These are phyloP conservation scores for Lachancea fermentati DNA, from an alignment of 805 yeast genomes.

Conservation along the genomic window DNA sequence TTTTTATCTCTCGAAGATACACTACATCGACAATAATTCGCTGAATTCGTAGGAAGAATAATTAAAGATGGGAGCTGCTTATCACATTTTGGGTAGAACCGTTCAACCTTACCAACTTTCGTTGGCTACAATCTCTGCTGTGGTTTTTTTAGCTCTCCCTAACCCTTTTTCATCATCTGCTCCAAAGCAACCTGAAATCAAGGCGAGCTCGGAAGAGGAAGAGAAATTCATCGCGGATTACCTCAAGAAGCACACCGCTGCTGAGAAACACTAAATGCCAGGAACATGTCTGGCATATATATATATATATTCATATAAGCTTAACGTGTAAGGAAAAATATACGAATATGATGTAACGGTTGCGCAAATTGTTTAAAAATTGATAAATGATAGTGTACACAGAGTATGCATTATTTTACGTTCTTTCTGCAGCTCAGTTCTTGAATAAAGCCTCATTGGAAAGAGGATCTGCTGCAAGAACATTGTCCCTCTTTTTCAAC, in stretches of 20 bases:
- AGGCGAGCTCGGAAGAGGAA: constrained; percentile 81
- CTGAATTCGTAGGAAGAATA: neutral
- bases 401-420: neutral
- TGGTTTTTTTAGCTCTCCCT: constrained; percentile 58
- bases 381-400: neutral
- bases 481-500: constrained; percentile 67
- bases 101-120: constrained; percentile 62
- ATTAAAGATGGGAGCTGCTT: constrained; percentile 66
- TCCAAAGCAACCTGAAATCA: constrained; percentile 60
- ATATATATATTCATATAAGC: neutral
- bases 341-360: neutral
- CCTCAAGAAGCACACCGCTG: constrained; percentile 40
- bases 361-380: neutral
- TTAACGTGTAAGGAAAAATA: constrained; percentile 9
- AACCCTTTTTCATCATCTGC: constrained; percentile 59
- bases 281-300: neutral
- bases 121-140: constrained; percentile 58
- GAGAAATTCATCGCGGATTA: constrained; percentile 78
- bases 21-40: neutral
- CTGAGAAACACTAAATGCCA: constrained; percentile 24
- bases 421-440: constrained; percentile 1
- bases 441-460: constrained; percentile 74
- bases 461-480: constrained; percentile 74
- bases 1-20: neutral
- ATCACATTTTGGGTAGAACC: constrained; percentile 71